These are phyloP conservation scores for Elongisporangium undulatum DNA, from an alignment of 352 stramenopile species.

Conservation along the genomic window DNA sequence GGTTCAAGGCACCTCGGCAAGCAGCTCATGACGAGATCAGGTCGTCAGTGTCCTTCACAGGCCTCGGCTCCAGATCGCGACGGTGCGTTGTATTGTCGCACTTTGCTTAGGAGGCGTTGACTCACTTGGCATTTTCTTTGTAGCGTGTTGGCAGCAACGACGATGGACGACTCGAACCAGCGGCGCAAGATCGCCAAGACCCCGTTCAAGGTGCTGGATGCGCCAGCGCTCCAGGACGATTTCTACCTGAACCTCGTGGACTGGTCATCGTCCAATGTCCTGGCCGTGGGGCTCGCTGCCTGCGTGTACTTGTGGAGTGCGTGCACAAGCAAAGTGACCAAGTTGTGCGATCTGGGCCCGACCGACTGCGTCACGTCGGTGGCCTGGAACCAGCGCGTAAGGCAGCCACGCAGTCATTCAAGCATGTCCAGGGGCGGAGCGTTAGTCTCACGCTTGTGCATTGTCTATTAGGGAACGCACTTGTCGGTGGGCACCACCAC, in stretches of 20 bases:
- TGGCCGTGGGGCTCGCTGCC: slow-evolving; percentile 92
- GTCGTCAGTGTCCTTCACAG: slow-evolving; percentile 40
- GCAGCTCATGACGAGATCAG: slow-evolving; percentile 57
- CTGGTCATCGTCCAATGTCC: slow-evolving; percentile 94
- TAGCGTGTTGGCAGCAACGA: slow-evolving; percentile 6
- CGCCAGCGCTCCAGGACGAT: slow-evolving; percentile 95
- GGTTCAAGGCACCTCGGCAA: slow-evolving; percentile 64
- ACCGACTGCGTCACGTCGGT: slow-evolving; percentile 91
- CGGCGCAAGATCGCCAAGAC: slow-evolving; percentile 88
- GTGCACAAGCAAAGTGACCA: slow-evolving; percentile 90
- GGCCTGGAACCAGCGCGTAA: slow-evolving; percentile 89
- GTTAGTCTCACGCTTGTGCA: not conserved
- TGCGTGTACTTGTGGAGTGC: slow-evolving; percentile 96
- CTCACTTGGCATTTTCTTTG: not conserved
- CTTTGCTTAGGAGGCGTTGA: too few species aligned
- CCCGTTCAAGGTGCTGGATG: slow-evolving; percentile 97
- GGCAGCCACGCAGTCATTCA: slow-evolving; percentile 6
- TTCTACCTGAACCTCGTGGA: slow-evolving; percentile 99
- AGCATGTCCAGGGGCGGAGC: slow-evolving; percentile 2
- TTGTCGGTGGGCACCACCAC: slow-evolving; percentile 92
- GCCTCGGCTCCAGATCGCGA: slow-evolving; percentile 35
- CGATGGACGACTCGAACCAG: slow-evolving; percentile 17
- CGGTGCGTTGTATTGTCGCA: slow-evolving; percentile 8
- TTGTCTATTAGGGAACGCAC: slow-evolving; percentile 65
- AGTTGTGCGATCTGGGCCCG: slow-evolving; percentile 89